Percentiles rank a stretch among this genome's conserved stretches.
phyloP scores from a whole-genome alignment of 345 rosid genomes.

The Arabis hirsuta region DNA sequence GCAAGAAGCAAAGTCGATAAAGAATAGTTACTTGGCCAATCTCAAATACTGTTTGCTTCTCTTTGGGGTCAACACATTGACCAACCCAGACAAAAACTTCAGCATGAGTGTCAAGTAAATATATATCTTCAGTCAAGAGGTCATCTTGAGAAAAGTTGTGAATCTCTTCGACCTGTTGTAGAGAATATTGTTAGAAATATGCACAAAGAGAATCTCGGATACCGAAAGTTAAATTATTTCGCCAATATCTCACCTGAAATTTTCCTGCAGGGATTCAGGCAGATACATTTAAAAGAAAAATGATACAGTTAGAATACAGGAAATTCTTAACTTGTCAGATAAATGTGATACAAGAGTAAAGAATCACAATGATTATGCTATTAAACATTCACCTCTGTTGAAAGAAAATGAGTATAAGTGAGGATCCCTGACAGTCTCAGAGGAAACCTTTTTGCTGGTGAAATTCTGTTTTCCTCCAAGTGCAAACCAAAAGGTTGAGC shows the following conservation, averaged over 20 bases:
- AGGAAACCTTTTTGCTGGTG: slow-evolving; percentile 66
- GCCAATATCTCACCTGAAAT: slow-evolving; percentile 73
- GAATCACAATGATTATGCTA: background rate
- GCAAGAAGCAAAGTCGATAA: slow-evolving; percentile 10
- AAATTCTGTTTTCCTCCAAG: slow-evolving; percentile 97
- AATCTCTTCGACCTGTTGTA: slow-evolving; percentile 82
- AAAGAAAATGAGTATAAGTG: slow-evolving; percentile 76
- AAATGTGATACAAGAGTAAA: background rate
- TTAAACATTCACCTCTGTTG: slow-evolving; percentile 58
- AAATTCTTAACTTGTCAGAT: slow-evolving; percentile 17
- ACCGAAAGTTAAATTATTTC: slow-evolving; percentile 19
- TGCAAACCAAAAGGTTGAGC: slow-evolving; percentile 92
- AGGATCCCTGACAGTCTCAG: slow-evolving; percentile 80
- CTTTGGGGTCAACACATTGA: slow-evolving; percentile 75
- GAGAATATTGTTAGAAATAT: slow-evolving; percentile 26
- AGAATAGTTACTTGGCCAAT: slow-evolving; percentile 74
- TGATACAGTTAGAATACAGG: slow-evolving; percentile 29
- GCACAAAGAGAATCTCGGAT: background rate
- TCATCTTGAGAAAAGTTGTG: slow-evolving; percentile 93
- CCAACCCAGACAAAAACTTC: slow-evolving; percentile 99
- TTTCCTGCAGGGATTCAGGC: slow-evolving; percentile 60
- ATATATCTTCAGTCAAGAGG: slow-evolving; percentile 85
- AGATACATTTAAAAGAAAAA: slow-evolving; percentile 33
- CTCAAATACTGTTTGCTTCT: slow-evolving; percentile 89
- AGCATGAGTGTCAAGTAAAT: slow-evolving; percentile 90